Evolutionary conservation across 2,329 filamentous ascomycete genomes (phyloP).

Genomic region (Lasiodiplodia sp.): DNA sequence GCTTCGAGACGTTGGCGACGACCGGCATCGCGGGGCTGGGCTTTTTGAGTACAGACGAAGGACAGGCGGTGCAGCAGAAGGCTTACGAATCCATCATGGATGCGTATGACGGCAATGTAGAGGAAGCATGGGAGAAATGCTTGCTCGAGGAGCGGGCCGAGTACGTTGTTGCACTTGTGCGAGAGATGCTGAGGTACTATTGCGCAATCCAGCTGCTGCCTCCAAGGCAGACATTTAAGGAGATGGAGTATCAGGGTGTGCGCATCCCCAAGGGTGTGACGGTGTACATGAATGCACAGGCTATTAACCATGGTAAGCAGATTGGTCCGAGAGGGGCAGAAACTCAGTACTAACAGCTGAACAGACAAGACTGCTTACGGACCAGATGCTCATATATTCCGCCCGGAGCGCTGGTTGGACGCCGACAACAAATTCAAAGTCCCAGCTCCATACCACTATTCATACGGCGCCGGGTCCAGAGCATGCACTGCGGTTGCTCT

Average conservation of each 20-base stretch:
- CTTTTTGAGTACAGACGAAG: neutral
- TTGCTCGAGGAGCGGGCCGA: constrained; percentile 23
- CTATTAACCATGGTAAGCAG: constrained; percentile 27
- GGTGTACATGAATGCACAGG: constrained; percentile 29
- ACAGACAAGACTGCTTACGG: constrained; percentile 25
- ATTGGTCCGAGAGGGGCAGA: no score
- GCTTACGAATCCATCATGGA: constrained; percentile 26
- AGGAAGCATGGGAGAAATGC: constrained; percentile 26
- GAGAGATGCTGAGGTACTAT: constrained; percentile 28
- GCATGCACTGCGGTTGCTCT: constrained; percentile 24
- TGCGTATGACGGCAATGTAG: neutral
- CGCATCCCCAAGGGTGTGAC: constrained; percentile 22
- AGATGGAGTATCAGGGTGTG: constrained; percentile 21
- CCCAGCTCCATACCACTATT: constrained; percentile 23
- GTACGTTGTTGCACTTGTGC: constrained; percentile 24
- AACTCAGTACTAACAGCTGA: neutral
- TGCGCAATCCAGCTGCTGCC: constrained; percentile 29
- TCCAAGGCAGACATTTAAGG: constrained; percentile 24
- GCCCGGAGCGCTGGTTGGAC: constrained; percentile 27
- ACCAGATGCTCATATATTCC: constrained; percentile 23
- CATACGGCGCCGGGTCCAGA: constrained; percentile 27
- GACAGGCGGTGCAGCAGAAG: constrained; percentile 16
- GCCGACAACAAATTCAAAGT: constrained; percentile 17
- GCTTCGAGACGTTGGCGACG: constrained; percentile 27
- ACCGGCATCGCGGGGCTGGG: constrained; percentile 24